phyloP scores from a whole-genome alignment of 441 rosid genomes.

The Gossypium davidsonii region DNA sequence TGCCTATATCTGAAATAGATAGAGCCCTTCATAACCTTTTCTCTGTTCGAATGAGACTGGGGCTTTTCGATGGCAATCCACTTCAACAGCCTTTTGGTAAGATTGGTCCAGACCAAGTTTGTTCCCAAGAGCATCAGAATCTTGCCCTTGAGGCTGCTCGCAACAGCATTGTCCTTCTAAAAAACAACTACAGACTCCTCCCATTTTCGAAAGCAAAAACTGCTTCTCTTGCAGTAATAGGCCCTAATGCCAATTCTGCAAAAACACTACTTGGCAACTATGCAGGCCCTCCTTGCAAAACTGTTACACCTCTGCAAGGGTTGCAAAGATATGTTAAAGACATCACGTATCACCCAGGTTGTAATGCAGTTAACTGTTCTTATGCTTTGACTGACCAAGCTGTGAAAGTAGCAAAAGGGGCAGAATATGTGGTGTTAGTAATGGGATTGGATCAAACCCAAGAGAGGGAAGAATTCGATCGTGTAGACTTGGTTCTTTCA shows the following conservation, averaged over 20 bases:
- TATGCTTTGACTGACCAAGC: slow-evolving; percentile 37
- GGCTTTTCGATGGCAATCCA: slow-evolving; percentile 74
- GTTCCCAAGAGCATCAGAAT: slow-evolving; percentile 57
- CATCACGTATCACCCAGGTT: slow-evolving; percentile 49
- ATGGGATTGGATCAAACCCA: slow-evolving; percentile 85
- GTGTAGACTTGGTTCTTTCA: slow-evolving; percentile 49
- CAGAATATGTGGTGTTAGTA: slow-evolving; percentile 56
- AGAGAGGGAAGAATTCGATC: slow-evolving; percentile 59
- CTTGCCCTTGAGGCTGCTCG: slow-evolving; percentile 82
- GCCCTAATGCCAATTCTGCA: slow-evolving; percentile 64
- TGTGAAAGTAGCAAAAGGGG: slow-evolving; percentile 40
- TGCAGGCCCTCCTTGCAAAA: slow-evolving; percentile 58
- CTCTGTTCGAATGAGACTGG: slow-evolving; percentile 70
- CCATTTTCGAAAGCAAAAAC: slow-evolving; percentile 37
- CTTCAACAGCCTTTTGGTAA: slow-evolving; percentile 43
- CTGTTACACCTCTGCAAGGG: slow-evolving; percentile 54
- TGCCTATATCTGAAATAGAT: slow-evolving; percentile 47
- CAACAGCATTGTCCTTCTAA: slow-evolving; percentile 71
- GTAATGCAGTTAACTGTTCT: slow-evolving; percentile 49
- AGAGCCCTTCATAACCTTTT: slow-evolving; percentile 74
- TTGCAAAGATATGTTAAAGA: slow-evolving; percentile 43
- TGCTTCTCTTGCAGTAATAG: slow-evolving; percentile 55
- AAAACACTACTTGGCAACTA: slow-evolving; percentile 59
- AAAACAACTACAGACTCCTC: slow-evolving; percentile 36
- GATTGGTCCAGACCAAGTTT: slow-evolving; percentile 51